Base-by-base conservation (phyloP, 2,329 filamentous ascomycete genomes). In the Scleromitrula shiraiana region DNA sequence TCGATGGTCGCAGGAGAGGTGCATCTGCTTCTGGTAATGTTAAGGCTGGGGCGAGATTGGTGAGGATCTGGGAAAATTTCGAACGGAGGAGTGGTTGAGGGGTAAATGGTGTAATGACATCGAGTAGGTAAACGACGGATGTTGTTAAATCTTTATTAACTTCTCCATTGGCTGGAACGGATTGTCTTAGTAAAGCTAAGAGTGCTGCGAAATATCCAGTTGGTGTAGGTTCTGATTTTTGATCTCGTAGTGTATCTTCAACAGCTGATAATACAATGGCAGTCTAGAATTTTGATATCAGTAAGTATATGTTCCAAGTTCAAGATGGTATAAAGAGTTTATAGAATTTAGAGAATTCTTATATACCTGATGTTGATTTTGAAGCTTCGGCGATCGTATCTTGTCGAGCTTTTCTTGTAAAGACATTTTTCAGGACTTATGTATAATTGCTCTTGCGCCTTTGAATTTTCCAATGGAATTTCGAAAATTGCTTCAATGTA, bases 121-220 rank as follows among this genome's bases (percentile, higher is more conserved):
- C 91, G 71, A 98, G 88, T 14, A 98, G 82, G 68, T 98, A 98
- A 59, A 98, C 85, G 56, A 94, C 85, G 2, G 91, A 87, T 19
- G 85, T 82, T 26, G 87, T 85, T 52, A 94, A 73, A 55, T 94
- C 88, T 65, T 87, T 86, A 64, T 91, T 91, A 47, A 85, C 73
- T 49, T 85, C 72, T 43, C 80, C 83, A 55, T 71, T 67, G 39
- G 67, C 74, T 32, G 76, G 79, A 46, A 85, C 76, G 23, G 88
- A 83, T 68, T 94, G 86, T 59, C 81, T 79, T 3, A 98, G 78
- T 3, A 98, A 77, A 30, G 90, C 88, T 38, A 98, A 76, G 5
- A 98, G 80, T n/a, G 93, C 90, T 14, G 90, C 90, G 64, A 97
- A 96, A 70, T 97, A 98, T 52, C 85, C 88, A 14, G 93, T 96